Conservation (phyloP, 2,329 filamentous ascomycete genomes). For the Xylariaceae sp. region DNA sequence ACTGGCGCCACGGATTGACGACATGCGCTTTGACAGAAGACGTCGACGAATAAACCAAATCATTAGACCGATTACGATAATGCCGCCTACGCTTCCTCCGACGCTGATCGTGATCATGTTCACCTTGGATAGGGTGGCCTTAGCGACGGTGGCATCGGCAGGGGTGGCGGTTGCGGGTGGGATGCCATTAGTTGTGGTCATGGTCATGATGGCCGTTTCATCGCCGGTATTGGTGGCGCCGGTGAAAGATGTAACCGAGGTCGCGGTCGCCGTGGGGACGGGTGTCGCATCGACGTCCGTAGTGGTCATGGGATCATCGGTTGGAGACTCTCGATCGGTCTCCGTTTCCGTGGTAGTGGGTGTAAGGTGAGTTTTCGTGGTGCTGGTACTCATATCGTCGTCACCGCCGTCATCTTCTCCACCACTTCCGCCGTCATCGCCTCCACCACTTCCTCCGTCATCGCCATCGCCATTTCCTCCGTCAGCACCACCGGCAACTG, state of each 20-base stretch:
- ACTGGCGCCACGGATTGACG: constrained; percentile 11
- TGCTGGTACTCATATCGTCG: neutral
- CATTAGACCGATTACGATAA: constrained; percentile 18
- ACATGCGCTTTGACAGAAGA: constrained; percentile 21
- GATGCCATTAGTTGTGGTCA: constrained; percentile 2
- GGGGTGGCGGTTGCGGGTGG: constrained; percentile 2
- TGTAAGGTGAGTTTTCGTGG: neutral
- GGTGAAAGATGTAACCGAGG: neutral
- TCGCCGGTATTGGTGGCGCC: neutral
- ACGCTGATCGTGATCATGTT: constrained; percentile 22
- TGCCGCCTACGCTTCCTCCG: constrained; percentile 13
- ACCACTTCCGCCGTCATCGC: neutral
- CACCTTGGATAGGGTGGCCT: constrained; percentile 1
- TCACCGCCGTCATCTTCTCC: neutral
- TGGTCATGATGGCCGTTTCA: neutral
- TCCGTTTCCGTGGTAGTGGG: neutral
- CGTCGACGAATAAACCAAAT: constrained; percentile 25
- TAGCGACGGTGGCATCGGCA: neutral
- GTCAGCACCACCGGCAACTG: neutral
- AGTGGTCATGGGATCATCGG: neutral
- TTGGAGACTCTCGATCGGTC: neutral
- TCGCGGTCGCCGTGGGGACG: neutral
- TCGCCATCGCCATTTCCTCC: neutral
- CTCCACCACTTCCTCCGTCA: neutral
- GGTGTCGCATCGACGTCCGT: neutral